phyloP scores from a whole-genome alignment of 257 asterid species.

The Parsonsia alboflavescens region DNA sequence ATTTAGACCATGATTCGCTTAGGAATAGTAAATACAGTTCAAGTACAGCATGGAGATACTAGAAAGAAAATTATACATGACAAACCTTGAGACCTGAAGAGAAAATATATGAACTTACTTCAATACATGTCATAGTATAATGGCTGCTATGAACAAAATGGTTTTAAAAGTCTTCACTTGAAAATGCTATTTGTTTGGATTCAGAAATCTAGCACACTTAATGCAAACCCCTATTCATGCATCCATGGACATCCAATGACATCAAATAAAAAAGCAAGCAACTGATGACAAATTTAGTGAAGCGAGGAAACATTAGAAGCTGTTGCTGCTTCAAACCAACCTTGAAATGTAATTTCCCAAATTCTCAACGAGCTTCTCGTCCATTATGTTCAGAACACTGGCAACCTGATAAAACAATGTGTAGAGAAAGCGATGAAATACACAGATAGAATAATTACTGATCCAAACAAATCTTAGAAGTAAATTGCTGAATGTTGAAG shows the following conservation, averaged over 20 bases:
- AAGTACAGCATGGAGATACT: background rate
- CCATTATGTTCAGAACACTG: conserved; percentile 79
- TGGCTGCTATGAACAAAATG: no score
- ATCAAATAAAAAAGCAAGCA: background rate
- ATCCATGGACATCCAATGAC: background rate
- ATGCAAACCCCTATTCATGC: background rate
- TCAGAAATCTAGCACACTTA: background rate
- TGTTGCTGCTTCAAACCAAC: conserved; percentile 30
- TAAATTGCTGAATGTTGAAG: background rate
- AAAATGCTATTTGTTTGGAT: no score
- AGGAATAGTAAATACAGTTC: background rate
- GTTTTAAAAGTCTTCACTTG: no score
- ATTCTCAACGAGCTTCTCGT: conserved; percentile 56
- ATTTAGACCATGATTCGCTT: background rate
- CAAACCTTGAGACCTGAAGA: background rate
- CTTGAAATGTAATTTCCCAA: conserved; percentile 80
- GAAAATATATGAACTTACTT: background rate
- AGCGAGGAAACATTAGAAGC: background rate
- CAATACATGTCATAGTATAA: no score
- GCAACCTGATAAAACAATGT: conserved; percentile 59
- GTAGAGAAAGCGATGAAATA: background rate
- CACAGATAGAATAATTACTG: background rate
- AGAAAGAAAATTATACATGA: no score
- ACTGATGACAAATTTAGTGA: background rate
- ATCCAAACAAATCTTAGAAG: background rate